Evolutionary conservation across 345 rosid genomes (phyloP).

Genomic region (Carallia brachiata): DNA sequence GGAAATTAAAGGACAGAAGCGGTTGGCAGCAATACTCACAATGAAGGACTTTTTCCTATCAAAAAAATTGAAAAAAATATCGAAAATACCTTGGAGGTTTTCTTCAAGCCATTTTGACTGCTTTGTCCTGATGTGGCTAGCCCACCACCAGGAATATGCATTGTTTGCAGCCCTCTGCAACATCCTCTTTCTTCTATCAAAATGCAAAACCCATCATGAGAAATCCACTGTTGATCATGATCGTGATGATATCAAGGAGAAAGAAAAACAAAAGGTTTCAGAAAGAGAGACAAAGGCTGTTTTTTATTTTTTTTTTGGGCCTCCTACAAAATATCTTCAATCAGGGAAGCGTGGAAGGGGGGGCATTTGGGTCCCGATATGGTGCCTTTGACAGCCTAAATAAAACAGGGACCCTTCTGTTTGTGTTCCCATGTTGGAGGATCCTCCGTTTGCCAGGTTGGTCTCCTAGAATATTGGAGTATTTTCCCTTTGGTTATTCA

Average conservation of each 20-base stretch:
- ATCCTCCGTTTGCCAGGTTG: not conserved
- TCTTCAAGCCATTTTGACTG: conserved; percentile 87
- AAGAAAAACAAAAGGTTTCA: not conserved
- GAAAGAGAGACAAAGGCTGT: not conserved
- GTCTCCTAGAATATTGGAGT: not conserved
- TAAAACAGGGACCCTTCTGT: not conserved
- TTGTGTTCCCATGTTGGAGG: not conserved
- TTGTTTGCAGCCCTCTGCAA: conserved; percentile 74
- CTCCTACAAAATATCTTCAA: not conserved
- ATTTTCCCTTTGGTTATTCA: not conserved
- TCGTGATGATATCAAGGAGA: not conserved
- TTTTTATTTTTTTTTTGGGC: not conserved
- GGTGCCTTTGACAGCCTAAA: conserved; percentile 6
- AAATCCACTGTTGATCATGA: not conserved
- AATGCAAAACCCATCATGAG: not conserved
- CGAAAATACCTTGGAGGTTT: conserved; percentile 55
- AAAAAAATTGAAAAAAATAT: not conserved
- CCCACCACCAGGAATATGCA: conserved; percentile 97
- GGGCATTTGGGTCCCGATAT: conserved; percentile 17
- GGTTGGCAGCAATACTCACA: not conserved
- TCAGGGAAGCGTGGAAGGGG: conserved; percentile 9
- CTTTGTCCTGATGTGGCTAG: conserved; percentile 82
- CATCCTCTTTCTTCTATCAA: conserved; percentile 30
- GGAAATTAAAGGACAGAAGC: not conserved
- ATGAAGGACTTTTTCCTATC: too few species aligned